Evolutionary conservation across 257 asterid species (phyloP).

Genomic region (Penstemon eatonii): DNA sequence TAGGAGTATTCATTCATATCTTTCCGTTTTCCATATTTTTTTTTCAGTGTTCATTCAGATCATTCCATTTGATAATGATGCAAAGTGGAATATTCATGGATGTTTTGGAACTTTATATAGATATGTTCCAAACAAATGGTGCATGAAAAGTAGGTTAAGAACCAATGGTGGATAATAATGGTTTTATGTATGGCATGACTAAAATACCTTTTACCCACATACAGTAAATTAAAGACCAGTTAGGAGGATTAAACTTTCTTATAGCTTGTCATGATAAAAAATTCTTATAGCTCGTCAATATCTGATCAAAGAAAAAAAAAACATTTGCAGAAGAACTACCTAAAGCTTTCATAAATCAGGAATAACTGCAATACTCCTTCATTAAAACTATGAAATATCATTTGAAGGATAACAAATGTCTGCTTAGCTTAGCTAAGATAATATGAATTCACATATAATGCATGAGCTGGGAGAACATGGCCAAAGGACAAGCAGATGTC

Average conservation of each 20-base stretch:
- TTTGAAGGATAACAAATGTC: background rate
- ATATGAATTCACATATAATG: background rate
- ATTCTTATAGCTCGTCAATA: background rate
- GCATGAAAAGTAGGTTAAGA: background rate
- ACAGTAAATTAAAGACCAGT: conserved; percentile 6
- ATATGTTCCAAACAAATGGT: background rate
- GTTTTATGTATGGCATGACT: background rate
- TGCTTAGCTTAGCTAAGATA: background rate
- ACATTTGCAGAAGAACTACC: background rate
- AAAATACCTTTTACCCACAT: background rate
- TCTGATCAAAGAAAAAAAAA: conserved; percentile 4
- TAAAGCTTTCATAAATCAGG: background rate
- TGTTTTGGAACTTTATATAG: too few relatives aligned
- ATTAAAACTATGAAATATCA: background rate
- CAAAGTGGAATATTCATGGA: too few relatives aligned
- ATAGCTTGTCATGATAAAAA: background rate
- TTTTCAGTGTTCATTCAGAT: too few relatives aligned
- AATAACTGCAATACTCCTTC: background rate
- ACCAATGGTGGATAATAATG: background rate
- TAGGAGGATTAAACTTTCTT: background rate
- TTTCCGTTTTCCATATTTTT: too few relatives aligned
- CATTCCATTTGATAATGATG: too few relatives aligned
- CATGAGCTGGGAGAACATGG: background rate
- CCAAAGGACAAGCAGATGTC: conserved; percentile 4
- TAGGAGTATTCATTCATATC: too few relatives aligned